Conservation (phyloP, 164 flowering plant genomes). For the Vitis cinerea region DNA sequence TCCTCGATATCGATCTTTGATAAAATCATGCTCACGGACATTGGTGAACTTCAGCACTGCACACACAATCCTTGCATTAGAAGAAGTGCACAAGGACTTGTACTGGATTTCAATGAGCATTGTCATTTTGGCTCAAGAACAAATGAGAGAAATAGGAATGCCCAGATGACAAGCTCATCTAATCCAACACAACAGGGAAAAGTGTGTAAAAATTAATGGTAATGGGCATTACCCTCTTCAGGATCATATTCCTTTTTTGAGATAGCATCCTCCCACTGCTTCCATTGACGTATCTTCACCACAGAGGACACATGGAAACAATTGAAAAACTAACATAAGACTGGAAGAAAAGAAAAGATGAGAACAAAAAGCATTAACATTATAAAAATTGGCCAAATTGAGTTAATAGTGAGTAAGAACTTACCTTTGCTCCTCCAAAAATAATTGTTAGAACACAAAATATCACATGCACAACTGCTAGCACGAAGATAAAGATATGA, state of each 20-base stretch:
- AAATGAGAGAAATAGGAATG: too few relatives aligned
- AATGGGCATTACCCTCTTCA: constrained; percentile 12
- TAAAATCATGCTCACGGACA: constrained; percentile 70
- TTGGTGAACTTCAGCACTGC: constrained; percentile 58
- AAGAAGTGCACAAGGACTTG: background rate
- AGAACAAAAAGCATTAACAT: too few relatives aligned
- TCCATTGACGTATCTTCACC: constrained; percentile 22
- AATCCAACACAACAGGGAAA: background rate
- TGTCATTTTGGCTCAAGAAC: too few relatives aligned
- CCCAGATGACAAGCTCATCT: background rate
- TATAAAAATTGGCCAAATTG: background rate
- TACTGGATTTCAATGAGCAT: too few relatives aligned
- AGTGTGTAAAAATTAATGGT: background rate
- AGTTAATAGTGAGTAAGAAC: background rate
- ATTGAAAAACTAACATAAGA: background rate
- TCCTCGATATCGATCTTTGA: constrained; percentile 59
- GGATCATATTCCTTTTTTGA: constrained; percentile 5
- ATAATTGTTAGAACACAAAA: constrained; percentile 33
- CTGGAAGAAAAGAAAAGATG: background rate
- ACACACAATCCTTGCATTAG: background rate
- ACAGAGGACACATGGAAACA: background rate
- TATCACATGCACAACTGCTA: constrained; percentile 30
- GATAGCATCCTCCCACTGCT: constrained; percentile 25
- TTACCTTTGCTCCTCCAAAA: constrained; percentile 29
- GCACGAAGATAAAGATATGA: constrained; percentile 36